These are phyloP conservation scores for Pichia sorboxylosa DNA, from an alignment of 1,139 yeast species.

Conservation along the genomic window DNA sequence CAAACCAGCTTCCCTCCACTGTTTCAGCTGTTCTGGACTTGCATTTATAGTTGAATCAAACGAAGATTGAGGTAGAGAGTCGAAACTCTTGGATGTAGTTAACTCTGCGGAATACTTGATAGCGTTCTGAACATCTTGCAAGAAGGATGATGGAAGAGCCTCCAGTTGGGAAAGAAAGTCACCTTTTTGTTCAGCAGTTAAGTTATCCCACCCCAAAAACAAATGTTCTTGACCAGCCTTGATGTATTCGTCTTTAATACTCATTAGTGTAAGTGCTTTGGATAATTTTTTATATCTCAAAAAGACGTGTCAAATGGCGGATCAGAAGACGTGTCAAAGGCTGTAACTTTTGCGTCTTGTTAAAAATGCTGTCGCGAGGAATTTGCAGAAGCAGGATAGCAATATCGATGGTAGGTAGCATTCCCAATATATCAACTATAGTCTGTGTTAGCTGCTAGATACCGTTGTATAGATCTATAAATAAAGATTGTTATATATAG, in stretches of 20 bases:
- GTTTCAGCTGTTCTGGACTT: conserved; percentile 21
- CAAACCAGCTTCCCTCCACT: conserved; percentile 54
- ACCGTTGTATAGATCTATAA: neutral
- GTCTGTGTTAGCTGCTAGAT: too few species aligned
- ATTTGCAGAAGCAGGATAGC: too few species aligned
- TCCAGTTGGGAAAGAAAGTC: conserved; percentile 30
- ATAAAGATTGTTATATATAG: neutral
- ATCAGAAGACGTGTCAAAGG: too few species aligned
- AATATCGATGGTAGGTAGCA: too few species aligned
- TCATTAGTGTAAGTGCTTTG: too few species aligned
- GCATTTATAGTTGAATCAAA: conserved; percentile 38
- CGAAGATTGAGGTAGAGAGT: conserved; percentile 40
- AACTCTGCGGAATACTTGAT: conserved; percentile 28
- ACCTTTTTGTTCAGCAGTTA: conserved; percentile 25
- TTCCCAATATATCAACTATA: too few species aligned
- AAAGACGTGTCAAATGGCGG: too few species aligned
- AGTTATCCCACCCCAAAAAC: conserved; percentile 32
- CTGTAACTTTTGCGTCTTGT: too few species aligned
- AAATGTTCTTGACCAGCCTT: conserved; percentile 23
- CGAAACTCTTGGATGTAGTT: conserved; percentile 29
- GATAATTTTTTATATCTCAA: too few species aligned
- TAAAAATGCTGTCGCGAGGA: too few species aligned
- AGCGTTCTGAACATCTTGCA: conserved; percentile 38
- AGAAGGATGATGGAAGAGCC: conserved; percentile 30
- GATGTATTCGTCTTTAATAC: conserved; percentile 13